Evolutionary conservation across 805 yeast genomes (phyloP), one percentile per base, ranked within the genome.

Genomic region (Huiozyma sinensis): DNA sequence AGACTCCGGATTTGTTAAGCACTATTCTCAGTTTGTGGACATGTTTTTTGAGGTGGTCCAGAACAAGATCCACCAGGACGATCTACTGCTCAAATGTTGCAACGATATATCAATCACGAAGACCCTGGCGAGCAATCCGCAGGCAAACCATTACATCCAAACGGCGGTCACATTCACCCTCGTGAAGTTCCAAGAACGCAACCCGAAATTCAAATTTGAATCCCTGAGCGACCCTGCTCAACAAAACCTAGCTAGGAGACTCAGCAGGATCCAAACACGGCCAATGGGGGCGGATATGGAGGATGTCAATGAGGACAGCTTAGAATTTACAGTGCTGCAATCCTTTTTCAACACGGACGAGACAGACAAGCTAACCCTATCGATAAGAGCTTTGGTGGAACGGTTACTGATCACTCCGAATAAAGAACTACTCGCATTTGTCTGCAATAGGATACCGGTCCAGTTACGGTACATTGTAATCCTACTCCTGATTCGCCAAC

Each of bases 401-500:
- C 75, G 70, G 51, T 55, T 76, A 36, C 57, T 69, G 48, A 55
- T 40, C 13, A 56, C 53, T 13, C 64, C 64, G 5, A 63, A 63
- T 33, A 59, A 55, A 32, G 57, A 60, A 7, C 66, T 89, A 39
- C 64, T 85, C 33, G 81, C 79, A 49, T 67, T 77, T 48, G 73
- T 85, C 46, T 78, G 88, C 6, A 73, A 76, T 35, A 86, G 89
- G 75, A 76, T 86, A 7, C 97, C 87, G 0, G 92, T 79, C 34
- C 95, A 79, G 57, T 70, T 78, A 50, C 69, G 95, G 49, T 86
- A 83, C 64, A 66, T 78, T 29, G 71, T 83, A 3, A 67, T 85
- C 37, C 59, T 76, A 10, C 67, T 81, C 3, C 57, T 73, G 32
- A 67, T 72, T 7, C 54, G 65, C 8, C 63, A 63, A 29, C 47